These are phyloP conservation scores for Daedaleopsis sinensis DNA, from an alignment of 768 basidiomycete genomes.

Conservation along the genomic window DNA sequence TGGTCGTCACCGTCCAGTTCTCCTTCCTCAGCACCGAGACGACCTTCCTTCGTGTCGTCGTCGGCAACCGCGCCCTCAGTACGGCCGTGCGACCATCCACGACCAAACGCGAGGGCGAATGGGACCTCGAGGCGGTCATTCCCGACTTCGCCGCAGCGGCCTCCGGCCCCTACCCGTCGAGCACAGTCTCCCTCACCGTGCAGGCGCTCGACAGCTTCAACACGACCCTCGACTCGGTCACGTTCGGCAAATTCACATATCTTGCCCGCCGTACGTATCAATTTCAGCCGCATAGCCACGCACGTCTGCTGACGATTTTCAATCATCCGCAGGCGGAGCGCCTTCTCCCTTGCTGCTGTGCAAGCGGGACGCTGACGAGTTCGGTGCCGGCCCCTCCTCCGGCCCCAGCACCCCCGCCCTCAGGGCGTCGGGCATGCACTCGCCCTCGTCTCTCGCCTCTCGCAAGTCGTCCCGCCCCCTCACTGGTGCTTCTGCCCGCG, in stretches of 20 bases:
- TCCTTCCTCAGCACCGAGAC: constrained; percentile 47
- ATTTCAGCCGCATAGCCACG: background rate
- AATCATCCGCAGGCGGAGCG: constrained; percentile 9
- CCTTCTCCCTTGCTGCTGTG: constrained; percentile 15
- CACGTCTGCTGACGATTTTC: background rate
- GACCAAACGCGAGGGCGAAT: constrained; percentile 50
- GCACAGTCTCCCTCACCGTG: constrained; percentile 55
- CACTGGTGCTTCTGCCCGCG: constrained; percentile 12
- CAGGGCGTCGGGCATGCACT: constrained; percentile 5
- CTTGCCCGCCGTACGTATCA: constrained; percentile 46
- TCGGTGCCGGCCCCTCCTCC: constrained; percentile 1
- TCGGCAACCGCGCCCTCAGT: constrained; percentile 67
- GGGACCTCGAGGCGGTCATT: constrained; percentile 67
- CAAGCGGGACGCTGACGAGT: constrained; percentile 11
- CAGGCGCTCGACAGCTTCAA: constrained; percentile 62
- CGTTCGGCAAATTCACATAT: constrained; percentile 75
- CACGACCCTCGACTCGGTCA: constrained; percentile 60
- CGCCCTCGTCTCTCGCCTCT: constrained; percentile 43
- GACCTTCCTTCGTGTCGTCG: constrained; percentile 72
- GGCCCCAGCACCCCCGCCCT: constrained; percentile 11
- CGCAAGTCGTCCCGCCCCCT: constrained; percentile 39
- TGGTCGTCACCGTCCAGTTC: constrained; percentile 68
- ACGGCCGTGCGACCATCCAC: constrained; percentile 65
- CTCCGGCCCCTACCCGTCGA: constrained; percentile 30
- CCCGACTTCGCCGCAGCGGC: constrained; percentile 51